Percentiles rank a stretch among this genome's conserved stretches.
Evolutionary conservation across 352 stramenopile genomes (phyloP).

Genomic region (Phytophthora colocasiae): DNA sequence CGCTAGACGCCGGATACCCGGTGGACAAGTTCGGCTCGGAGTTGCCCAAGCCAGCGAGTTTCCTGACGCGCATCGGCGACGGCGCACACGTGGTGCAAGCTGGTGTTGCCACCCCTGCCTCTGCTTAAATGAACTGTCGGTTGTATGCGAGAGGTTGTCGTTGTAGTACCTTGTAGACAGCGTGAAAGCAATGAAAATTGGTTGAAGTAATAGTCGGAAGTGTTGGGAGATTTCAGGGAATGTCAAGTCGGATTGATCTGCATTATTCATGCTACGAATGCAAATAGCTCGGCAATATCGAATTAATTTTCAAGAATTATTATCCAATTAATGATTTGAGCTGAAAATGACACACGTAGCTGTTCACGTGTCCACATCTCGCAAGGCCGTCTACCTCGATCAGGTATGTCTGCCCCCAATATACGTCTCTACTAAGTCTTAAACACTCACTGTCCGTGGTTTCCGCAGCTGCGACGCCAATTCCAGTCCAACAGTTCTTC

Average conservation of each 20-base stretch:
- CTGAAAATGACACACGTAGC: neutral
- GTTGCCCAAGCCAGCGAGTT: slow-evolving; percentile 65
- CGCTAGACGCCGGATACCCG: slow-evolving; percentile 84
- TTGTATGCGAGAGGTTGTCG: too few species aligned
- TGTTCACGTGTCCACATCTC: slow-evolving; percentile 9
- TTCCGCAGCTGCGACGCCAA: slow-evolving; percentile 19
- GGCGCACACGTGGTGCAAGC: slow-evolving; percentile 64
- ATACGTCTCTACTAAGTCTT: neutral
- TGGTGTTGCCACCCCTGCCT: slow-evolving; percentile 8
- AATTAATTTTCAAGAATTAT: too few species aligned
- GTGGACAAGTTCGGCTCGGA: slow-evolving; percentile 44
- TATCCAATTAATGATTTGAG: slow-evolving; percentile 2
- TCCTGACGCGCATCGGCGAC: slow-evolving; percentile 67
- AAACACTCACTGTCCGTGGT: neutral
- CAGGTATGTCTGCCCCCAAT: slow-evolving; percentile 13
- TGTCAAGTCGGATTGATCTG: too few species aligned
- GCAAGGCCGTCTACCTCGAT: slow-evolving; percentile 17
- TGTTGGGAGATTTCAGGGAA: too few species aligned
- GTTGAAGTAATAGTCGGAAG: too few species aligned
- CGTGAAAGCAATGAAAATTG: too few species aligned
- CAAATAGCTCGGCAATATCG: too few species aligned
- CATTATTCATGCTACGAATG: too few species aligned
- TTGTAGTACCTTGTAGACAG: too few species aligned
- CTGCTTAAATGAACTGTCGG: too few species aligned
- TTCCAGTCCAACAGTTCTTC: slow-evolving; percentile 35